Evolutionary conservation across 2,329 filamentous ascomycete species (phyloP).

Genomic region (Xylaria digitata): DNA sequence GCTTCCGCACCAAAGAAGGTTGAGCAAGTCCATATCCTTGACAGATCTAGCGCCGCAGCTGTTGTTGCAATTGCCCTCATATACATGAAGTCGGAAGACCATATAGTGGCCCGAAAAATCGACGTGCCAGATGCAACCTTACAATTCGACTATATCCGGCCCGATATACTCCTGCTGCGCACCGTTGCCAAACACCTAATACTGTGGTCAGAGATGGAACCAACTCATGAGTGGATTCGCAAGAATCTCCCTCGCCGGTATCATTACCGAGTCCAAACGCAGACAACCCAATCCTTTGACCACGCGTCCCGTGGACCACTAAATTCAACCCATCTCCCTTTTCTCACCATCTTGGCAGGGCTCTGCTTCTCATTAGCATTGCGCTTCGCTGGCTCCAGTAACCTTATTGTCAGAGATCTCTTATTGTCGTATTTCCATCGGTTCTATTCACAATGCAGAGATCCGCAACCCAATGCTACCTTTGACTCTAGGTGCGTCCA

Average conservation of each 20-base stretch:
- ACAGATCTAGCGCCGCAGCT: conserved; percentile 92
- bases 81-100: conserved; percentile 96
- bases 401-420: conserved; percentile 79
- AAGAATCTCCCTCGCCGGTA: conserved; percentile 78
- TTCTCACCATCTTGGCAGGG: conserved; percentile 91
- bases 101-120: conserved; percentile 87
- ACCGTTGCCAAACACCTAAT: conserved; percentile 92
- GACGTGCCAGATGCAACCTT: conserved; percentile 90
- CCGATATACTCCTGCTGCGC: conserved; percentile 89
- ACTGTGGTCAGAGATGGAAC: conserved; percentile 86
- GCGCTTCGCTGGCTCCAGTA: conserved; percentile 78
- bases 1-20: conserved; percentile 92
- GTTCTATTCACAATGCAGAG: conserved; percentile 79
- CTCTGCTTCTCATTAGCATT: conserved; percentile 84
- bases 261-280: conserved; percentile 64
- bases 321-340: conserved; percentile 85
- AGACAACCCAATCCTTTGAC: conserved; percentile 65
- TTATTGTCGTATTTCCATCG: conserved; percentile 87
- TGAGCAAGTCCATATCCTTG: conserved; percentile 89
- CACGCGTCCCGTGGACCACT: conserved; percentile 56
- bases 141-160: conserved; percentile 95
- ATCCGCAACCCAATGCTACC: conserved; percentile 50
- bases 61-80: conserved; percentile 90
- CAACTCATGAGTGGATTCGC: conserved; percentile 79
- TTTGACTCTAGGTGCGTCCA: conserved; percentile 89